Evolutionary conservation across 257 asterid genomes (phyloP).

Genomic region (Agastache rugosa): DNA sequence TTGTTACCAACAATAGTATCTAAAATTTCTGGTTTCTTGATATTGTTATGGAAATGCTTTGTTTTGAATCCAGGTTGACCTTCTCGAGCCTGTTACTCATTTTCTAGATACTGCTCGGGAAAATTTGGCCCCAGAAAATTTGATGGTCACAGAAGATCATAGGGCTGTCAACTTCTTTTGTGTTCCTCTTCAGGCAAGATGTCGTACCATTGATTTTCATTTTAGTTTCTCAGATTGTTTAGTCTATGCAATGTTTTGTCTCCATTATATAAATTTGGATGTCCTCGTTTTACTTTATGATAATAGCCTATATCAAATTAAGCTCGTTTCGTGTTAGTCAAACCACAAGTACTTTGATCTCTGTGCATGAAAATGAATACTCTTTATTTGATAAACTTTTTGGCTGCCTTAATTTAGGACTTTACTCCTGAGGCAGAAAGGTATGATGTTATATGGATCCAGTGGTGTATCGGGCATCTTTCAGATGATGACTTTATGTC

Average conservation of each 20-base stretch:
- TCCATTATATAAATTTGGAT: background rate
- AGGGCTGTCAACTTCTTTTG: constrained; percentile 84
- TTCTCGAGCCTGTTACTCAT: constrained; percentile 93
- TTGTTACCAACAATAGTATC: background rate
- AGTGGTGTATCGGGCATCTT: constrained; percentile 99
- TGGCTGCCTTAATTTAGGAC: constrained; percentile 54
- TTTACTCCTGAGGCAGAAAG: constrained; percentile 86
- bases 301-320: background rate
- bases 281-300: constrained; percentile 1
- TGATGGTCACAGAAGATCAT: constrained; percentile 64
- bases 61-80: constrained; percentile 73
- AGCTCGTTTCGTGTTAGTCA: background rate
- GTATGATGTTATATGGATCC: constrained; percentile 93
- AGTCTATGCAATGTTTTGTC: background rate
- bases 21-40: constrained; percentile 12
- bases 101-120: constrained; percentile 86
- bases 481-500: constrained; percentile 88
- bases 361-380: constrained; percentile 1
- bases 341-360: background rate
- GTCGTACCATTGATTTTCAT: background rate
- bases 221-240: constrained; percentile 12
- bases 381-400: constrained; percentile 23
- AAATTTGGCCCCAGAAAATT: constrained; percentile 73
- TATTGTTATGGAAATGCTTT: constrained; percentile 14
- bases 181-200: constrained; percentile 82